Conservation (phyloP, 225 moss, liverwort and hornwort genomes). For the Straminergon stramineum region DNA sequence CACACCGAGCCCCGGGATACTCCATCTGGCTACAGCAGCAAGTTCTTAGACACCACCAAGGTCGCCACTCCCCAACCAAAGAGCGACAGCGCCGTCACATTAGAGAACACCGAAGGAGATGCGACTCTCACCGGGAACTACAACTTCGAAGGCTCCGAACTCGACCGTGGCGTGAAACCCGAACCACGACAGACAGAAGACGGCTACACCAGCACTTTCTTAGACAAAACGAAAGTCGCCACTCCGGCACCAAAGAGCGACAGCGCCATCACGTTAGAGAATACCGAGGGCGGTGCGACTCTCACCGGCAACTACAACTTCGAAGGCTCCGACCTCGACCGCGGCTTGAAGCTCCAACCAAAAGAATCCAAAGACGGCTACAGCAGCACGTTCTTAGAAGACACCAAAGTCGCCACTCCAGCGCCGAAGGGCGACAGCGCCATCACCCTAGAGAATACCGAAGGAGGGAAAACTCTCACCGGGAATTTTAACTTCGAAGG, state of each 20-base stretch:
- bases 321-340: constrained; percentile 34
- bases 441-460: constrained; percentile 8
- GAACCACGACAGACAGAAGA: neutral
- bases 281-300: neutral
- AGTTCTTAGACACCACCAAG: constrained; percentile 19
- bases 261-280: neutral
- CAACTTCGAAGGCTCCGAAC: constrained; percentile 24
- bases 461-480: neutral
- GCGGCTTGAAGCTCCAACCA: neutral
- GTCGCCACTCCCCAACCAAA: neutral
- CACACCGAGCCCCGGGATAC: constrained; percentile 4
- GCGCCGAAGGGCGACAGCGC: neutral
- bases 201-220: constrained; percentile 9
- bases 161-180: neutral
- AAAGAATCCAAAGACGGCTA: constrained; percentile 14
- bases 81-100: neutral
- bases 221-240: constrained; percentile 12
- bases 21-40: constrained; percentile 12
- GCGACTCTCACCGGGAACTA: neutral
- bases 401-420: constrained; percentile 9
- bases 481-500: constrained; percentile 31
- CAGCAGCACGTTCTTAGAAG: constrained; percentile 13
- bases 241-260: constrained; percentile 3
- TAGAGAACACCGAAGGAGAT: constrained; percentile 8
- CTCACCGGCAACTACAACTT: constrained; percentile 14